These are phyloP conservation scores for Kwoniella bestiolae DNA, from an alignment of 768 basidiomycete species.

Conservation along the genomic window DNA sequence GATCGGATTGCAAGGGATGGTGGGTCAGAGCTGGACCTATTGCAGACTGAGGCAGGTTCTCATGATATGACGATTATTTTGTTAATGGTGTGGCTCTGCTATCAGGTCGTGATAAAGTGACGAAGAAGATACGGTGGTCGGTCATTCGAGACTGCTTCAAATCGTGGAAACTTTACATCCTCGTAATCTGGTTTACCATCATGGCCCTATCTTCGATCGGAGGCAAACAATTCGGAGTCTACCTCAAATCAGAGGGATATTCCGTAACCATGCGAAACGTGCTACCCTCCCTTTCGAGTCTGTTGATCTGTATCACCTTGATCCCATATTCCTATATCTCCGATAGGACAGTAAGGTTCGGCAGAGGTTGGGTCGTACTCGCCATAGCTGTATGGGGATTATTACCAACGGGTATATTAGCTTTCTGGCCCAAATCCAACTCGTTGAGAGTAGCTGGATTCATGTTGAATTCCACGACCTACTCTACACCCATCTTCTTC, in stretches of 20 bases:
- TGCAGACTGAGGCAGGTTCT: too few relatives aligned
- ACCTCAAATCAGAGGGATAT: conserved; percentile 15
- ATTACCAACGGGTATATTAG: conserved; percentile 27
- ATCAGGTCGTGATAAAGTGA: too few relatives aligned
- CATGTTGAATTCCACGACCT: conserved; percentile 20
- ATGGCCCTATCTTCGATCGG: conserved; percentile 16
- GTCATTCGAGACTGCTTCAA: conserved; percentile 11
- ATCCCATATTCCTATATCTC: conserved; percentile 26
- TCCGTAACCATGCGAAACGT: conserved; percentile 20
- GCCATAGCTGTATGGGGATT: conserved; percentile 22
- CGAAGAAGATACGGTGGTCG: conserved; percentile 11
- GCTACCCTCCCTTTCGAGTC: conserved; percentile 16
- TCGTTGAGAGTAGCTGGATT: conserved; percentile 24
- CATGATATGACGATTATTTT: too few relatives aligned
- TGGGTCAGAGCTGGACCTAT: conserved; percentile 8
- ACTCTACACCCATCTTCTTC: conserved; percentile 29
- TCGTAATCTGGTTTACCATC: conserved; percentile 13
- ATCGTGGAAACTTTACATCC: conserved; percentile 20
- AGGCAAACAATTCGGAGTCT: conserved; percentile 16
- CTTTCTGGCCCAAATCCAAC: conserved; percentile 24
- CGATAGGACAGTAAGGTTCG: conserved; percentile 11
- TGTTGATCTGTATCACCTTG: conserved; percentile 21
- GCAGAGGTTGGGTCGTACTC: conserved; percentile 11
- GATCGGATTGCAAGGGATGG: conserved; percentile 19
- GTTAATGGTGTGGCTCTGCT: too few relatives aligned